Evolutionary conservation across 768 basidiomycete genomes (phyloP), one percentile per base, ranked within the genome.

Genomic region (Ramaria sp.): DNA sequence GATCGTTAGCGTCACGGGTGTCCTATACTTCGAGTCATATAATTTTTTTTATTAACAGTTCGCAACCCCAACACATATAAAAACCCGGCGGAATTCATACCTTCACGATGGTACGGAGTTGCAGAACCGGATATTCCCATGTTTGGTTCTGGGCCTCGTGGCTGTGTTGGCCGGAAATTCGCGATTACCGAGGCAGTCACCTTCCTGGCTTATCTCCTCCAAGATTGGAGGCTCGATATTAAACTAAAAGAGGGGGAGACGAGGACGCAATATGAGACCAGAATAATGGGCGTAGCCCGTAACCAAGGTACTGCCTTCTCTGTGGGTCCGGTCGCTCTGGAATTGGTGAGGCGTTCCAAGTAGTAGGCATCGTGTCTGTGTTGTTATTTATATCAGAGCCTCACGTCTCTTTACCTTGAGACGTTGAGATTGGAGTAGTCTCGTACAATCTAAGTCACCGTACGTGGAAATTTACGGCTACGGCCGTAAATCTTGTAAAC

Each of bases 131-230:
- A 63, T 19, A 31, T 56, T 2, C 37, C 60, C 39, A 41, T 59
- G 6, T 71, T 71, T 54, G 60, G 65, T 27, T 46, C 59, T 75
- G 77, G 78, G 47, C 78, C 79, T 31, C 74, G 80, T 17, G 61
- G 65, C 15, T 83, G 82, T 59, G 67, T 82, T 15, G 82, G 81
- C 6, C 69, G 78, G 30, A 78, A 74, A 59, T 83, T 84, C 60
- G 78, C 81, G 2, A 70, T 72, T 0, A 73, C 70, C 0, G 80
- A 83, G 62, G 70, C 73, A 1, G 73, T 82, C 17, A 74, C 72
- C 50, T 78, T 83, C 69, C 70, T 83, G 19, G 72, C 78, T 1
- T 66, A 72, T 62, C 62, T 82, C 7, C 65, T 82, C 20, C 70
- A 77, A 17, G 81, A 82, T 46, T 83, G 75, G 75, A 71, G 67